phyloP scores from a whole-genome alignment of 1,284 basidiomycete genomes.

The Termitomyces sp. region DNA sequence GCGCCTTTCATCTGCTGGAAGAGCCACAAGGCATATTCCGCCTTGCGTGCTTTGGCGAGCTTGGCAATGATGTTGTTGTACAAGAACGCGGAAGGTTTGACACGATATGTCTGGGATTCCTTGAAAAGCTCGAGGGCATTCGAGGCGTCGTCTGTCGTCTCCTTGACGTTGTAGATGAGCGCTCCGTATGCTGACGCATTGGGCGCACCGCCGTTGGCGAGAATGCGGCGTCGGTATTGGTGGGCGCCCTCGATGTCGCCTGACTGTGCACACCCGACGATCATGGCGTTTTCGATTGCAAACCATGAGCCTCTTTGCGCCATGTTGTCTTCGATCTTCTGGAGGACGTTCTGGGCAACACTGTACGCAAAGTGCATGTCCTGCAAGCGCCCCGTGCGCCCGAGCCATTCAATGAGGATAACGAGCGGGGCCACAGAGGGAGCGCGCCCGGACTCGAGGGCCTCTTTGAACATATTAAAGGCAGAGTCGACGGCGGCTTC shows the following conservation, averaged over 20 bases:
- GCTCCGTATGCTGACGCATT: constrained; percentile 88
- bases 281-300: constrained; percentile 82
- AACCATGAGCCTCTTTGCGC: constrained; percentile 66
- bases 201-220: constrained; percentile 75
- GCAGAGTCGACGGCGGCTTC: constrained; percentile 17
- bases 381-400: constrained; percentile 55
- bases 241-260: constrained; percentile 79
- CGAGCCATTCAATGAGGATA: constrained; percentile 63
- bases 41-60: constrained; percentile 87
- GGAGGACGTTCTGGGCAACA: constrained; percentile 62
- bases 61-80: constrained; percentile 97
- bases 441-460: constrained; percentile 32
- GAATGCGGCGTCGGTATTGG: constrained; percentile 74
- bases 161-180: constrained; percentile 81
- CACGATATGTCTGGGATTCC: constrained; percentile 69
- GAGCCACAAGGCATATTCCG: constrained; percentile 79
- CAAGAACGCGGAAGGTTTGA: constrained; percentile 78
- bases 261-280: constrained; percentile 76
- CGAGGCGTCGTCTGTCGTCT: constrained; percentile 90
- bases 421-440: constrained; percentile 55
- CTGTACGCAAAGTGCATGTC: constrained; percentile 67
- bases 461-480: constrained; percentile 25
- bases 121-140: constrained; percentile 82
- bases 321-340: constrained; percentile 39
- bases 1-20: constrained; percentile 81